Percentiles rank a stretch among this genome's conserved stretches.
These are phyloP conservation scores for Candida michaelii DNA, from an alignment of 805 yeast species.

Conservation along the genomic window DNA sequence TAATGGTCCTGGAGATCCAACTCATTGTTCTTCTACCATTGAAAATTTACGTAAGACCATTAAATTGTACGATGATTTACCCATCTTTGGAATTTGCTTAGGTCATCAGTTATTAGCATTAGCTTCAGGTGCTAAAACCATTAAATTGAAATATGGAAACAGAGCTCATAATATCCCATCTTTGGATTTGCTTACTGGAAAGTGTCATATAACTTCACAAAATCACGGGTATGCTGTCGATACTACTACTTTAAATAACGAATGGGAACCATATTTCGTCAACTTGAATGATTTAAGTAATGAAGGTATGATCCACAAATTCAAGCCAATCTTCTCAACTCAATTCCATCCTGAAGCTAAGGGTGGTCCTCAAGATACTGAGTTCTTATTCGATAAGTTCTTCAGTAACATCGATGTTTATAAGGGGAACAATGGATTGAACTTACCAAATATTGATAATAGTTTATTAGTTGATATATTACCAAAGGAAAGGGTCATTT, in stretches of 20 bases:
- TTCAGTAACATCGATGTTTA: constrained; percentile 65
- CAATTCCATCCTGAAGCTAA: constrained; percentile 99
- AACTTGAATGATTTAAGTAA: constrained; percentile 94
- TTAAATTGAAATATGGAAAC: constrained; percentile 95
- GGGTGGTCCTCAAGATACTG: constrained; percentile 97
- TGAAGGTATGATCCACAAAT: constrained; percentile 92
- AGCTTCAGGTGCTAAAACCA: constrained; percentile 91
- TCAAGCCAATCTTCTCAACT: constrained; percentile 90
- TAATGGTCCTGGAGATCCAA: constrained; percentile 98
- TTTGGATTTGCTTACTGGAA: constrained; percentile 82
- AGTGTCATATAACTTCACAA: constrained; percentile 97
- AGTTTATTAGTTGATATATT: constrained; percentile 59
- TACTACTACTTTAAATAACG: constrained; percentile 66
- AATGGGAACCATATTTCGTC: constrained; percentile 81
- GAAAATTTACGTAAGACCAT: constrained; percentile 70
- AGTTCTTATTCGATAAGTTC: constrained; percentile 88
- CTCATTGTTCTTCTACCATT: constrained; percentile 80
- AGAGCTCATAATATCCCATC: constrained; percentile 99
- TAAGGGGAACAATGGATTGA: constrained; percentile 35
- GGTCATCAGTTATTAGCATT: constrained; percentile 96
- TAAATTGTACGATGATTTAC: constrained; percentile 62
- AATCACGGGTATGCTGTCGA: constrained; percentile 99
- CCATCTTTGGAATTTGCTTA: constrained; percentile 95
- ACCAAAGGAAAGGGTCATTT: constrained; percentile 63
- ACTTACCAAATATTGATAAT: constrained; percentile 45